Evolutionary conservation across 2,329 filamentous ascomycete species (phyloP).

Genomic region (Microdochium bolleyi): DNA sequence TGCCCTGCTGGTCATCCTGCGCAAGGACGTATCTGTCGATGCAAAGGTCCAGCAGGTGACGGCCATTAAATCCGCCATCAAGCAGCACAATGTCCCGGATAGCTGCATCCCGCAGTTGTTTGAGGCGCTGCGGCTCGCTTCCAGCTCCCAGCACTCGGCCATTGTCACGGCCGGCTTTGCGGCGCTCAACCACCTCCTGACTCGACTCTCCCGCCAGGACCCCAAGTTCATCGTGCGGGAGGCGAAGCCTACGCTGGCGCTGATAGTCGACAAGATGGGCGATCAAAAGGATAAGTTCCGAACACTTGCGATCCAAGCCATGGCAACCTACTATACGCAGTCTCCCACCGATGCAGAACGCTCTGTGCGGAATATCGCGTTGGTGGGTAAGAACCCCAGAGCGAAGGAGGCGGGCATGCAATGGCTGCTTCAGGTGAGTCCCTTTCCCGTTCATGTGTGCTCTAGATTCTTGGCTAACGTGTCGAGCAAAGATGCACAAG

Average conservation of each 20-base stretch:
- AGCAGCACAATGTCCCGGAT: slow-evolving; percentile 85
- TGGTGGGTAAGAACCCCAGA: slow-evolving; percentile 72
- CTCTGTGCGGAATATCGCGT: slow-evolving; percentile 67
- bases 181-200: slow-evolving; percentile 78
- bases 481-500: slow-evolving; percentile 61
- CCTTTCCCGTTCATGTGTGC: too few species aligned
- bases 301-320: slow-evolving; percentile 62
- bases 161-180: slow-evolving; percentile 81
- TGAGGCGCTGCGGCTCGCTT: slow-evolving; percentile 70
- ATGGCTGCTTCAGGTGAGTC: slow-evolving; percentile 69
- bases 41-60: slow-evolving; percentile 65
- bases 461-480: slow-evolving; percentile 2
- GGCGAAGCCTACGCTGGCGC: slow-evolving; percentile 60
- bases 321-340: slow-evolving; percentile 69
- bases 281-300: slow-evolving; percentile 84
- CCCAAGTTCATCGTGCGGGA: slow-evolving; percentile 65
- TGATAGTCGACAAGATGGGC: slow-evolving; percentile 77
- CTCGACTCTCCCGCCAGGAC: slow-evolving; percentile 78
- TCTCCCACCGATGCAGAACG: slow-evolving; percentile 69
- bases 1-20: slow-evolving; percentile 42
- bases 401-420: slow-evolving; percentile 80
- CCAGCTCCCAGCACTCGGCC: slow-evolving; percentile 66
- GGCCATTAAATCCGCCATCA: slow-evolving; percentile 78
- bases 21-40: slow-evolving; percentile 60
- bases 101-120: slow-evolving; percentile 64